Base-by-base conservation (phyloP, 2,329 filamentous ascomycete species). In the Trichoderma harzianum region DNA sequence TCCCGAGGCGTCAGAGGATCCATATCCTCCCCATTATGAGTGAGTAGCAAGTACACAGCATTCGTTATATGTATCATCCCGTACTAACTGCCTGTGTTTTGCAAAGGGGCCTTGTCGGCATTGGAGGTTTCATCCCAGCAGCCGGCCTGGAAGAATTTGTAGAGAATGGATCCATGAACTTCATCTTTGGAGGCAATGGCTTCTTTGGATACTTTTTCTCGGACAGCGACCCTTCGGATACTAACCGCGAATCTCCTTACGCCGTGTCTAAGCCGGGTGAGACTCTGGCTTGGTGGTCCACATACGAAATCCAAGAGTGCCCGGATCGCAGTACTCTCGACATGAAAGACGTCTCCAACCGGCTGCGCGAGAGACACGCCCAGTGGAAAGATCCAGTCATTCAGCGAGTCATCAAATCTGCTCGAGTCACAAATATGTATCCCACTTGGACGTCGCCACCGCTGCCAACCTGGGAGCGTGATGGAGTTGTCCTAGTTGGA, bases 1-100 rank as follows among this genome's bases (percentile, higher is more conserved):
- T 30, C 73, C 75, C 8, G 76, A 75, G 18, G 69, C 67, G 0
- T 30, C 72, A 12, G 69, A 76, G 10, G 76, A 75, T 26, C 73
- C 64, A 24, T 77, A 75, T 51, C 75, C 75, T 3, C 73, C 75
- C 6, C 74, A 72, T 11, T 78, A 77, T 11, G 76, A 78, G 77
- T 77, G 63, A 68, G 76, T 72, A 1, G 0, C 18, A 12, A 12
- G 11, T 11, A 24, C 47, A 30, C 2, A 21, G 7, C 1, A 21
- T 10, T 21, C 24, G 7, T 36, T 16, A 26, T 7, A 21, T 34
- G n/a, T 14, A n/a, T 7, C 18, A 47, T 7, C 30, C 8, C 3
- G 5, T n/a, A 0, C 64, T 62, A 21, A 64, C 47, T 16, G 1
- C 4, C 10, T 21, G 1, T 24, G 8, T 2, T 61, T 8, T 51